Percentiles rank a stretch among this genome's conserved stretches.
These are phyloP conservation scores for Fusarium anthophilum DNA, from an alignment of 2,329 filamentous ascomycete genomes.

Conservation along the genomic window DNA sequence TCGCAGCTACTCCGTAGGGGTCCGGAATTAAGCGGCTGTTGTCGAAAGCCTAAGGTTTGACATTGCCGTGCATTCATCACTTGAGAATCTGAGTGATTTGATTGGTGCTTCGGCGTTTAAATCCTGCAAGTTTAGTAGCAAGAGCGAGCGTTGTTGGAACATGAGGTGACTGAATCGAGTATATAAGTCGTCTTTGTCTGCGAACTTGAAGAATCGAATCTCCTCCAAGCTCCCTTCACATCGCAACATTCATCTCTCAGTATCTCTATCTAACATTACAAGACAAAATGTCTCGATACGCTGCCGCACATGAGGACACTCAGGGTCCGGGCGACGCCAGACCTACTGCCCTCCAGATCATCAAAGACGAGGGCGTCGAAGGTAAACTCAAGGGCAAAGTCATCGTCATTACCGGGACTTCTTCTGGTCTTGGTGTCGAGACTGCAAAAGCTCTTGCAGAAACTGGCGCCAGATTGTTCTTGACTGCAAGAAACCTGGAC, in stretches of 20 bases:
- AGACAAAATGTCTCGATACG: slow-evolving; percentile 14
- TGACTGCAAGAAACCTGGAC: slow-evolving; percentile 39
- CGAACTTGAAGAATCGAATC: background rate
- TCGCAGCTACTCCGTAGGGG: background rate
- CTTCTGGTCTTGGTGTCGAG: slow-evolving; percentile 56
- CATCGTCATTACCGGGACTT: slow-evolving; percentile 55
- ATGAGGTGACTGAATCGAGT: background rate
- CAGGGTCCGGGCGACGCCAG: slow-evolving; percentile 51
- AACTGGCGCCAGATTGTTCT: slow-evolving; percentile 45
- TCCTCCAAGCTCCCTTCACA: background rate
- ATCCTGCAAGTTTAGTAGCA: background rate
- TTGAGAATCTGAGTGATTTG: background rate
- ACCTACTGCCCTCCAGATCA: slow-evolving; percentile 53
- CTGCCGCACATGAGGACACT: slow-evolving; percentile 17
- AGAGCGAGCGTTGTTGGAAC: background rate
- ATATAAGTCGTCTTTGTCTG: background rate
- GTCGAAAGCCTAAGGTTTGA: too few species aligned
- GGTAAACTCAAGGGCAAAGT: slow-evolving; percentile 50
- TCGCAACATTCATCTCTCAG: background rate
- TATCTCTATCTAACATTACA: background rate
- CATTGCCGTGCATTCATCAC: background rate
- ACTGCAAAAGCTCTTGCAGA: slow-evolving; percentile 54
- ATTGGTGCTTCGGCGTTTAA: background rate
- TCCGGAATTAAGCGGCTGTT: background rate
- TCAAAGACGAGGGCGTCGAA: slow-evolving; percentile 48